Evolutionary conservation across 108 stramenopile species (phyloP).

Genomic region (Epipyxis sp.): DNA sequence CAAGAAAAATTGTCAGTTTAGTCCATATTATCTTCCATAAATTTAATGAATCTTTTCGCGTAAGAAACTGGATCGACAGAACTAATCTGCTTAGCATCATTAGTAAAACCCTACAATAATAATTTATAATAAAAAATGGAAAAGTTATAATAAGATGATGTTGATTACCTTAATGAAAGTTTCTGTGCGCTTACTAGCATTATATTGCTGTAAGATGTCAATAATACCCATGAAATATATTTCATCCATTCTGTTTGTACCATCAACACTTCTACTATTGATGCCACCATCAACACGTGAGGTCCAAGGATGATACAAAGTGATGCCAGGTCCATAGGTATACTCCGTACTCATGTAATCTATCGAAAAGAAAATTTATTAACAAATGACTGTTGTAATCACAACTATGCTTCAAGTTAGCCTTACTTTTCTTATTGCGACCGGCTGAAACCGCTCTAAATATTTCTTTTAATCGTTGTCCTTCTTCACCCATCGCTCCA

Average conservation of each 20-base stretch:
- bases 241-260: slow-evolving; percentile 38
- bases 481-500: background rate
- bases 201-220: slow-evolving; percentile 53
- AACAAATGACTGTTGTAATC: too few species aligned
- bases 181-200: slow-evolving; percentile 38
- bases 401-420: too few species aligned
- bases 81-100: slow-evolving; percentile 43
- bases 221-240: slow-evolving; percentile 58
- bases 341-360: background rate
- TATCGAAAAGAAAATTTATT: too few species aligned
- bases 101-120: slow-evolving; percentile 34
- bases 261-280: slow-evolving; percentile 6
- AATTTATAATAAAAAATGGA: background rate
- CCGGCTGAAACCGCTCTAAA: too few species aligned
- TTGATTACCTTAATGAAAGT: slow-evolving; percentile 51
- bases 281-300: background rate
- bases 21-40: slow-evolving; percentile 35
- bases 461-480: too few species aligned
- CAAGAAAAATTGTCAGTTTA: background rate
- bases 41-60: slow-evolving; percentile 55
- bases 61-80: slow-evolving; percentile 52
- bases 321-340: background rate
- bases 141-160: background rate
- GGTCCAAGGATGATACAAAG: background rate
- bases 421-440: too few species aligned